These are phyloP conservation scores for Metschnikowia borealis DNA, from an alignment of 805 yeast species.

Conservation along the genomic window DNA sequence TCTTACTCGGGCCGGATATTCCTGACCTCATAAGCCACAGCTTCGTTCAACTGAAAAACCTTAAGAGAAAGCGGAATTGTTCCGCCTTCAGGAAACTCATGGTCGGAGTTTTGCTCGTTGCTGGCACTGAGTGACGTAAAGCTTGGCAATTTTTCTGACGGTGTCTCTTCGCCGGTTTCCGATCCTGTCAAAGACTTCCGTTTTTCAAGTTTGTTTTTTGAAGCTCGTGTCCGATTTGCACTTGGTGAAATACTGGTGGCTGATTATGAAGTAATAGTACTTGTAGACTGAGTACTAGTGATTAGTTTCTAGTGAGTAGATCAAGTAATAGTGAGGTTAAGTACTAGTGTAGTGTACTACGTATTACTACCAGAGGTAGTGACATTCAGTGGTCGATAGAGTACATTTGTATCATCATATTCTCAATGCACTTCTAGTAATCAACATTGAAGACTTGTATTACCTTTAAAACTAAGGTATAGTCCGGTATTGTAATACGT, in stretches of 20 bases:
- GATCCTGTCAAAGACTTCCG: not conserved
- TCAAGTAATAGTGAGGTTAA: too few relatives aligned
- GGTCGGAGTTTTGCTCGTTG: not conserved
- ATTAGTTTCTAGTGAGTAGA: too few relatives aligned
- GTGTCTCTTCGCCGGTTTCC: not conserved
- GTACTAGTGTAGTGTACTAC: too few relatives aligned
- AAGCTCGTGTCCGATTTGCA: not conserved
- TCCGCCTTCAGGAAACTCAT: not conserved
- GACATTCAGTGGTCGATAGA: too few relatives aligned
- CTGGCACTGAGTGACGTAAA: not conserved
- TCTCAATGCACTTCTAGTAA: too few relatives aligned
- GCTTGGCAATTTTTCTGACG: not conserved
- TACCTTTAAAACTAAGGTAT: too few relatives aligned
- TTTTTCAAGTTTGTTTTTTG: not conserved
- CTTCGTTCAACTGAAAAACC: slow-evolving; percentile 13
- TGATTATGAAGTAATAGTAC: too few relatives aligned
- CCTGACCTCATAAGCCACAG: slow-evolving; percentile 14
- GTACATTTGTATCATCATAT: too few relatives aligned
- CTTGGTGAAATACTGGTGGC: not conserved
- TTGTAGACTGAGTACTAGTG: too few relatives aligned
- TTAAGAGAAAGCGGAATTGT: slow-evolving; percentile 8
- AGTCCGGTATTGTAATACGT: too few relatives aligned
- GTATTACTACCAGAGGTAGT: too few relatives aligned
- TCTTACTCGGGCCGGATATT: slow-evolving; percentile 10
- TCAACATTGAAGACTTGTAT: too few relatives aligned